Base-by-base conservation (phyloP, 164 flowering plant species). In the Platanus orientalis region DNA sequence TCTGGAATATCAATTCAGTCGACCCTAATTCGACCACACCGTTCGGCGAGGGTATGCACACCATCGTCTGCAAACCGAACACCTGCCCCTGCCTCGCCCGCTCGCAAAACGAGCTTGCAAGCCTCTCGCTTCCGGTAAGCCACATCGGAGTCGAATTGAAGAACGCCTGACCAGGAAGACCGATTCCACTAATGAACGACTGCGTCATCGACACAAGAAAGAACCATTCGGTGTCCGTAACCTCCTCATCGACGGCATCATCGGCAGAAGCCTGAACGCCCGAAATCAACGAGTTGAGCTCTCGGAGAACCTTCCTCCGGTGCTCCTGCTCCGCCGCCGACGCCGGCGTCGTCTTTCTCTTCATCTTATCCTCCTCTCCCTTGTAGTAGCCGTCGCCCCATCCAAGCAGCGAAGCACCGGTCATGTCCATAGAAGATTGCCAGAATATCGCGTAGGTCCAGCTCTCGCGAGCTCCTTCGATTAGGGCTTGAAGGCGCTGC, bases 381-480 rank as follows among this genome's bases (percentile, higher is more conserved):
- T 80, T 87, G 69, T 93, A 90, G 66, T 90, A 93, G 2, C 98
- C 97, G 61, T 93, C 98, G 1, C 92, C 97, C 97, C 97, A 93
- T 0, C 83, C 92, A 1, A 93, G 66, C 1, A 81, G 29, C 0
- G 89, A 20, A 7, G 77, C 62, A 20, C 84, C 92, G 7, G 84
- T 55, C 51, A 60, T 51, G 57, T 81, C 87, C 0, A 67, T 75
- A 1, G 92, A 84, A 1, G 83, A 77, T 57, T 90, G 96, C 98
- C 98, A 93, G 80, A 85, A 93, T 40, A 93, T 90, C 0, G 98
- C 94, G 78, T 93, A 93, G 13, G 89, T 87, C 98, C 97, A 93
- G 76, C 72, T 71, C 75, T 88, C 88, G 0, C 76, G 67, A 0
- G 98, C 80, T 14, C 79, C 79, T 2, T 90, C 97, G 48, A 90